A percentile compares a stretch with the other conserved stretches of the same genome.
These are phyloP conservation scores for Canavalia gladiata DNA, from an alignment of 306 rosid genomes.

Conservation along the genomic window DNA sequence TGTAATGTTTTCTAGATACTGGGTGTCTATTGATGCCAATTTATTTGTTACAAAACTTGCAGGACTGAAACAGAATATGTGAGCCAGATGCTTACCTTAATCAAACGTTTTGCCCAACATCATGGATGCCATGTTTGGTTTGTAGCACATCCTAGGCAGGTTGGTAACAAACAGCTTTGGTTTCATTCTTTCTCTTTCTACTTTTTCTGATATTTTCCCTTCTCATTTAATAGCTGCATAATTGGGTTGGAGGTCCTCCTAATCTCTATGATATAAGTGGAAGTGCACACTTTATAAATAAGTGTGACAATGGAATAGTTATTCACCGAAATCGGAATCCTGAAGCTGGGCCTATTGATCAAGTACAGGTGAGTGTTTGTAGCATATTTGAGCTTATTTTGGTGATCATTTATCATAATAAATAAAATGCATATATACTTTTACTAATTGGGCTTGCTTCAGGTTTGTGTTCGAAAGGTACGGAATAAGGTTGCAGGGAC, in stretches of 20 bases:
- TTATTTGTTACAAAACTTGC: conserved; percentile 41
- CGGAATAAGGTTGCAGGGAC: conserved; percentile 92
- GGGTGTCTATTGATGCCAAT: conserved; percentile 1
- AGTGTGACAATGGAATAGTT: conserved; percentile 95
- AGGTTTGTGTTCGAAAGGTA: conserved; percentile 90
- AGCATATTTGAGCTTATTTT: background rate
- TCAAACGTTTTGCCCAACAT: conserved; percentile 95
- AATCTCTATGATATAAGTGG: conserved; percentile 96
- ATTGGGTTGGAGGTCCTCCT: conserved; percentile 85
- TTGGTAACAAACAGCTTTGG: conserved; percentile 40
- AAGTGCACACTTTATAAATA: conserved; percentile 93
- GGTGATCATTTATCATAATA: conserved; percentile 35
- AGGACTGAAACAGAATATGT: conserved; percentile 97
- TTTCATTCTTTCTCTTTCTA: conserved; percentile 15
- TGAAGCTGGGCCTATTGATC: conserved; percentile 78
- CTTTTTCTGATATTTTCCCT: conserved; percentile 43
- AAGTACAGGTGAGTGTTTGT: conserved; percentile 69
- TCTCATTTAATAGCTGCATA: conserved; percentile 67
- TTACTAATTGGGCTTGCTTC: conserved; percentile 40
- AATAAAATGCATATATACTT: conserved; percentile 13
- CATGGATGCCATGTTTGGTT: conserved; percentile 98
- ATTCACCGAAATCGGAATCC: conserved; percentile 94
- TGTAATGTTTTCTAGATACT: conserved; percentile 1
- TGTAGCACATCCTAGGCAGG: conserved; percentile 98
- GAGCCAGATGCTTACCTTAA: conserved; percentile 90